Base-by-base conservation (phyloP, 2,329 filamentous ascomycete species). In the Ustulina deusta region DNA sequence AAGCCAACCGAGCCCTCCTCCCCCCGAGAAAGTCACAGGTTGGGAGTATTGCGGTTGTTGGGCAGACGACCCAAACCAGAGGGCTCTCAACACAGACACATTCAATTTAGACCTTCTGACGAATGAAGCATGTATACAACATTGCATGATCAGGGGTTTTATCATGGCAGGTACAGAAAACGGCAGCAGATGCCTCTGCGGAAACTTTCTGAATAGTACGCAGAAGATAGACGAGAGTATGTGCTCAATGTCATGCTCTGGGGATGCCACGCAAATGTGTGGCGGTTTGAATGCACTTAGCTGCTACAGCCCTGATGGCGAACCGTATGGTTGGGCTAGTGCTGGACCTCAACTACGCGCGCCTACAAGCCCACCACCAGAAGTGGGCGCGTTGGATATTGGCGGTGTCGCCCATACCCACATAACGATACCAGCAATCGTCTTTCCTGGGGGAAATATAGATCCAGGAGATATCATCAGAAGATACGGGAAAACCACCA, bases 201-300 rank as follows among this genome's bases (percentile, higher is more conserved):
- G 82, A 17, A 79, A 83, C 68, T 72, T 73, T 27, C 72, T 85
- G 20, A 76, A 74, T 29, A 78, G 78, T 48, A 81, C 79, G 32
- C 75, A 79, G 55, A 78, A 79, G 69, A 73, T 87, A 20, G 80
- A 82, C 51, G 83, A 85, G 3, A 77, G 74, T 7, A 71, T 74
- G 13, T 89, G 87, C 78, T 76, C 77, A 48, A 83, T 81, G 72
- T 77, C 82, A 1, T 89, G 87, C 74, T 81, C 82, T 59, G 86
- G 85, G 25, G 82, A 87, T 69, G 68, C 69, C 1, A 75, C 73
- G 11, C 78, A 87, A 73, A 79, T 79, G 6, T 89, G 87, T 71
- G 87, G 87, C 54, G 86, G 86, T 17, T 69, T 75, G 61, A 80
- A 81, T 77, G 79, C 81, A 10, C 77, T 86, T 57, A 82, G 78